These are phyloP conservation scores for Moesziomyces sp. DNA, from an alignment of 1,284 basidiomycete genomes.

Conservation along the genomic window DNA sequence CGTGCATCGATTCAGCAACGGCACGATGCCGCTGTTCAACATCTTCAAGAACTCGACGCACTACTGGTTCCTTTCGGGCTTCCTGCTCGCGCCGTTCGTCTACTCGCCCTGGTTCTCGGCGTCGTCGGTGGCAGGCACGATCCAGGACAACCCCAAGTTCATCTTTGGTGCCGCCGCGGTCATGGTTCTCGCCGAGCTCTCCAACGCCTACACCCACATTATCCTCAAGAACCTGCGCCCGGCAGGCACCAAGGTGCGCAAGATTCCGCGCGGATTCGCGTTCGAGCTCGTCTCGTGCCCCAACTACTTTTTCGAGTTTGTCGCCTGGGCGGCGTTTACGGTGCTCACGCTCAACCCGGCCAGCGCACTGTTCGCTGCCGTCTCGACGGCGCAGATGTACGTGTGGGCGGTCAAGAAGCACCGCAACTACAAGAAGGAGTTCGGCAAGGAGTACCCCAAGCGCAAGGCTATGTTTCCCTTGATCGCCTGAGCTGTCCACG, in stretches of 20 bases:
- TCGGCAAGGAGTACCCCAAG: slow-evolving; percentile 81
- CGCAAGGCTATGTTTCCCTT: slow-evolving; percentile 87
- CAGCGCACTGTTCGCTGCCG: slow-evolving; percentile 80
- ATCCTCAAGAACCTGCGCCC: slow-evolving; percentile 85
- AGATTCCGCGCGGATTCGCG: slow-evolving; percentile 81
- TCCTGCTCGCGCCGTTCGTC: slow-evolving; percentile 38
- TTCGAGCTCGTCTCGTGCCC: slow-evolving; percentile 88
- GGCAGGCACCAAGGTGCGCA: slow-evolving; percentile 80
- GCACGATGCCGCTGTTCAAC: slow-evolving; percentile 88
- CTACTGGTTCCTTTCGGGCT: slow-evolving; percentile 79
- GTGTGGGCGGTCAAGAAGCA: slow-evolving; percentile 95
- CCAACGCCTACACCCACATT: slow-evolving; percentile 85
- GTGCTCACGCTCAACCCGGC: slow-evolving; percentile 75
- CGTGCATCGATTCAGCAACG: slow-evolving; percentile 84
- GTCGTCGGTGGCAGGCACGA: slow-evolving; percentile 78
- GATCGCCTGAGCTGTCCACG: slow-evolving; percentile 60
- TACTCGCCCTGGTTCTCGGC: slow-evolving; percentile 72
- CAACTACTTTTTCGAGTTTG: slow-evolving; percentile 91
- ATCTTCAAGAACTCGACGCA: slow-evolving; percentile 80
- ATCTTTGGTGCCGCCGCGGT: slow-evolving; percentile 76
- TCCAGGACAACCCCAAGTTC: slow-evolving; percentile 77
- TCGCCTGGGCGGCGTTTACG: slow-evolving; percentile 81
- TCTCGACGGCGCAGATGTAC: slow-evolving; percentile 80
- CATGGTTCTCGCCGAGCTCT: slow-evolving; percentile 84
- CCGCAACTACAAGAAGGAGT: slow-evolving; percentile 88